Base-by-base conservation (phyloP, 306 rosid species). In the Fagus crenata region DNA sequence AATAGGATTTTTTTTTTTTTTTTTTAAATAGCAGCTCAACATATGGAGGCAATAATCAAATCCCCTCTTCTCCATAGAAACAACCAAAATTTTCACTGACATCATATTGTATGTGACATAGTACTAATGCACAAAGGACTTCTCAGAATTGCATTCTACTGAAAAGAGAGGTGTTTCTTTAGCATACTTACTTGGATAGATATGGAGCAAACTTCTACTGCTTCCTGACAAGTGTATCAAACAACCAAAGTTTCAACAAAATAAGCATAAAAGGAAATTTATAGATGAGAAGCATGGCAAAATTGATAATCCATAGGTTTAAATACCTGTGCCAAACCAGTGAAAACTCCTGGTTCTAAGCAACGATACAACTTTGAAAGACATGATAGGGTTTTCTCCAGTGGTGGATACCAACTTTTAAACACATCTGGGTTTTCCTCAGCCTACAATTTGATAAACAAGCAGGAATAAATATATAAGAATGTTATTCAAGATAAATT, bases 311-410 rank as follows among this genome's bases (percentile, higher is more conserved):
- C 51, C 53, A 68, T 81, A 83, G 73, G 68, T 72, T 72, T 18
- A 12, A 53, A 60, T 89, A 95, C 99, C 99, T 96, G 99, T 40
- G 98, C 99, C 87, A 96, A 86, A 77, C 99, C 99, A 28, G 98
- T 96, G 81, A 96, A 96, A 72, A 96, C 99, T 60, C 58, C 93
- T 53, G 91, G 86, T 82, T 96, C 99, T 82, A 96, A 85, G 82
- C 98, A 91, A 41, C 92, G 98, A 81, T 96, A 91, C 84, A 92
- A 80, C 91, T 92, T 96, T 39, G 98, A 92, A 87, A 96, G 98
- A 76, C 93, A 92, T 58, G 99, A 91, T 58, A 96, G 69, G 15
- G 99, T 92, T 86, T 92, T 96, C 87, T 92, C 99, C 17, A 96
- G 85, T 9, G 97, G 99, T 0, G 97, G 99, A 85, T 96, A 96